These are phyloP conservation scores for Neonectria neomacrospora DNA, from an alignment of 2,329 filamentous ascomycete species.

Conservation along the genomic window DNA sequence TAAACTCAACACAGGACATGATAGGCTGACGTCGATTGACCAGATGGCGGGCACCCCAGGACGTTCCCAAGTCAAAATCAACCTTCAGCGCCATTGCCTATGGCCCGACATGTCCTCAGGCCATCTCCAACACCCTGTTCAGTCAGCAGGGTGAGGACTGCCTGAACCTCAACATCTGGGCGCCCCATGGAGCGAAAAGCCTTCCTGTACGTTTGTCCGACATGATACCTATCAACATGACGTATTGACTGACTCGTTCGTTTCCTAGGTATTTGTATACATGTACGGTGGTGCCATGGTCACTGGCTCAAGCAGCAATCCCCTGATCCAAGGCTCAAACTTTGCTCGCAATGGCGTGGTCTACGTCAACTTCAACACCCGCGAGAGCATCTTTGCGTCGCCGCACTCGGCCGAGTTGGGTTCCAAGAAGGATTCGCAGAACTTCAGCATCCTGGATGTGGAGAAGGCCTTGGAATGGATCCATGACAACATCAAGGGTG, in stretches of 20 bases:
- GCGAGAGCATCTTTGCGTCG: slow-evolving; percentile 57
- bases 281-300: slow-evolving; percentile 54
- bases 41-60: slow-evolving; percentile 40
- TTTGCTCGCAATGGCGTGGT: slow-evolving; percentile 51
- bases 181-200: slow-evolving; percentile 39
- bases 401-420: slow-evolving; percentile 54
- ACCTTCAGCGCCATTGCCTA: slow-evolving; percentile 32
- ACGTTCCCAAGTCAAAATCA: slow-evolving; percentile 27
- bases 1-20: background rate
- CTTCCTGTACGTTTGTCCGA: slow-evolving; percentile 42
- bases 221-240: background rate
- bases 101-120: slow-evolving; percentile 41
- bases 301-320: slow-evolving; percentile 52
- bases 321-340: slow-evolving; percentile 50
- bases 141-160: slow-evolving; percentile 52
- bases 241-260: background rate
- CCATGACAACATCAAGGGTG: slow-evolving; percentile 38
- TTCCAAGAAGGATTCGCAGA: slow-evolving; percentile 33
- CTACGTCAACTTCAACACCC: slow-evolving; percentile 54
- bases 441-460: slow-evolving; percentile 42
- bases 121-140: slow-evolving; percentile 31
- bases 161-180: slow-evolving; percentile 55
- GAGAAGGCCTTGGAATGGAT: slow-evolving; percentile 44
- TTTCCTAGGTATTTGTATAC: slow-evolving; percentile 48
- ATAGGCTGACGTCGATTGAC: slow-evolving; percentile 6